Percentiles rank a stretch among this genome's conserved stretches.
Evolutionary conservation across 2,329 filamentous ascomycete species (phyloP).

Genomic region (Mollisiaceae sp.): DNA sequence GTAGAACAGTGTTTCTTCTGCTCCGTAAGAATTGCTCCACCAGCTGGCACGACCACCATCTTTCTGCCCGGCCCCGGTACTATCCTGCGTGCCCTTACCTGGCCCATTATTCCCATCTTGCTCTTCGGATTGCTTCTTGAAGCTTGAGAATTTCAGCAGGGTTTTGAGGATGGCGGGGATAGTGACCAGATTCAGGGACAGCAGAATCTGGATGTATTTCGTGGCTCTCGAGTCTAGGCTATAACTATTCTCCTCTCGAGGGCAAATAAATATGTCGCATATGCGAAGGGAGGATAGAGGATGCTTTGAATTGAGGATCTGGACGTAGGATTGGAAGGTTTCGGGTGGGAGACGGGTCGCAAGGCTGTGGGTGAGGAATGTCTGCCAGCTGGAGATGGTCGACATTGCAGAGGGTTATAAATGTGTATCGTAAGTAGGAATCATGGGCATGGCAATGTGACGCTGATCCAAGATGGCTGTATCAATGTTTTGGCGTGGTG

Average conservation of each 20-base stretch:
- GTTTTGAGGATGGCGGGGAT: constrained; percentile 59
- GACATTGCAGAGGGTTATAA: constrained; percentile 17
- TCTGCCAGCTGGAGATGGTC: constrained; percentile 25
- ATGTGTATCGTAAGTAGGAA: background rate
- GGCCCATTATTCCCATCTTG: background rate
- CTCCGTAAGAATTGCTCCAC: constrained; percentile 62
- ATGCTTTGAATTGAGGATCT: constrained; percentile 55
- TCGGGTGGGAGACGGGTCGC: constrained; percentile 56
- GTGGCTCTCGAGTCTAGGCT: constrained; percentile 64
- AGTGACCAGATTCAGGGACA: constrained; percentile 57
- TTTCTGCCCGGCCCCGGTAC: constrained; percentile 23
- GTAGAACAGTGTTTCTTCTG: constrained; percentile 43
- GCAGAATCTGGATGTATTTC: constrained; percentile 62
- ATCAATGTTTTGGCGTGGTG: background rate
- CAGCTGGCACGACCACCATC: constrained; percentile 36
- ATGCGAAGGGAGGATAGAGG: constrained; percentile 57
- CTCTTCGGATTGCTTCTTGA: constrained; percentile 22
- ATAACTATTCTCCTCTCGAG: constrained; percentile 50
- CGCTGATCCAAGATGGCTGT: background rate
- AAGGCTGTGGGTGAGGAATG: constrained; percentile 57
- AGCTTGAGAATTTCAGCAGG: constrained; percentile 58
- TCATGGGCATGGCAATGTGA: background rate
- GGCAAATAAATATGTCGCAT: constrained; percentile 64
- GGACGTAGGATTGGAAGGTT: constrained; percentile 58
- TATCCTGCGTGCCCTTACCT: constrained; percentile 31